Evolutionary conservation across 2,329 filamentous ascomycete species (phyloP).

Genomic region (Cryphonectria parasitica): DNA sequence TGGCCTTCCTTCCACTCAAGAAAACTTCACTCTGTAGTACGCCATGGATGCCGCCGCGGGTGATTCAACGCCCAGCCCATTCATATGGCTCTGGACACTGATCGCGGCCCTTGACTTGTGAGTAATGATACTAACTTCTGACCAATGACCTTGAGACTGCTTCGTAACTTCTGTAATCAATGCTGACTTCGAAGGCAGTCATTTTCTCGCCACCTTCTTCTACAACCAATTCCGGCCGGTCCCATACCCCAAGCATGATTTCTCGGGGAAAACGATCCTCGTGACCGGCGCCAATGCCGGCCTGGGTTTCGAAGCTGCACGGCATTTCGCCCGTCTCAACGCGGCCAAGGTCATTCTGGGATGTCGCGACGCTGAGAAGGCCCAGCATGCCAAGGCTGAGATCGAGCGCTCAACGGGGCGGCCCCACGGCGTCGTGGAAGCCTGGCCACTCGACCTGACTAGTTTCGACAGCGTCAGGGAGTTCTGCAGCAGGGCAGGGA

Average conservation of each 20-base stretch:
- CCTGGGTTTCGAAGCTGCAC: slow-evolving; percentile 44
- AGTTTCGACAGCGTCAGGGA: slow-evolving; percentile 49
- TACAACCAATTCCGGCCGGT: slow-evolving; percentile 25
- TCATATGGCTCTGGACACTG: slow-evolving; percentile 20
- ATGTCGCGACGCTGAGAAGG: slow-evolving; percentile 42
- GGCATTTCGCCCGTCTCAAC: slow-evolving; percentile 42
- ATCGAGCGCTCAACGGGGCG: slow-evolving; percentile 39
- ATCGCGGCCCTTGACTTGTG: slow-evolving; percentile 24
- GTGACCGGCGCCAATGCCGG: slow-evolving; percentile 48
- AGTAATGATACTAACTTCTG: neutral
- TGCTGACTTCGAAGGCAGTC: slow-evolving; percentile 1
- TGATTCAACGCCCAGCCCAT: slow-evolving; percentile 3
- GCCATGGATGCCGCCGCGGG: slow-evolving; percentile 18
- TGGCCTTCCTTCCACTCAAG: neutral
- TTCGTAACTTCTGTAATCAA: neutral
- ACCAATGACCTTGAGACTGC: neutral
- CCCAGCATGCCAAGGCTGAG: slow-evolving; percentile 43
- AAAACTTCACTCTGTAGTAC: neutral
- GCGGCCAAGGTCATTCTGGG: slow-evolving; percentile 45
- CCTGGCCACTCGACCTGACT: slow-evolving; percentile 55
- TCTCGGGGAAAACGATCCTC: slow-evolving; percentile 38
- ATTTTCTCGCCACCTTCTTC: slow-evolving; percentile 24
- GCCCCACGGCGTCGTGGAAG: slow-evolving; percentile 42
- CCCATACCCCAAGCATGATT: slow-evolving; percentile 18
- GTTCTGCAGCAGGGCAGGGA: slow-evolving; percentile 41